phyloP scores from a whole-genome alignment of 2,329 filamentous ascomycete species.

The Parastagonospora avenae region DNA sequence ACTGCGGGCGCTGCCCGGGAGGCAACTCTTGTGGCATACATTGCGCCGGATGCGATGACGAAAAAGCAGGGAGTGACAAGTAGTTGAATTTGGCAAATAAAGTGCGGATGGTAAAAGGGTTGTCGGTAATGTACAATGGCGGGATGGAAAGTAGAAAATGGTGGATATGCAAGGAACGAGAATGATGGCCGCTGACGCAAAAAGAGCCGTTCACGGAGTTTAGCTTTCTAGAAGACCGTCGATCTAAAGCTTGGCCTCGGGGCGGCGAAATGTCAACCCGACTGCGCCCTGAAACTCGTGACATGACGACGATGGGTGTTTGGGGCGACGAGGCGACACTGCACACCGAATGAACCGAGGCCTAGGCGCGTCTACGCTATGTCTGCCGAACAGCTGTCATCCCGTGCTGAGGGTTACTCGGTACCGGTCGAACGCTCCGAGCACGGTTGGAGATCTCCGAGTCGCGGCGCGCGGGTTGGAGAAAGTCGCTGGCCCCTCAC shows the following conservation, averaged over 20 bases:
- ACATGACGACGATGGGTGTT: background rate
- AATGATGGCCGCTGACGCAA: constrained; percentile 20
- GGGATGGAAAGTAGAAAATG: constrained; percentile 9
- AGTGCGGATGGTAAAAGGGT: constrained; percentile 9
- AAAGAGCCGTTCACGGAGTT: constrained; percentile 6
- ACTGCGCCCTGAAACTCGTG: background rate
- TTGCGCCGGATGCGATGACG: constrained; percentile 38
- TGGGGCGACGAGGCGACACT: too few relatives aligned
- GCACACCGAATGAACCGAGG: too few relatives aligned
- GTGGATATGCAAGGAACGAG: constrained; percentile 14
- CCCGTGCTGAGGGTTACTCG: too few relatives aligned
- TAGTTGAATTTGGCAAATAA: constrained; percentile 7
- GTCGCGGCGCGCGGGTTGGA: too few relatives aligned
- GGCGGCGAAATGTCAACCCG: background rate
- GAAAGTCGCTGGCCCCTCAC: too few relatives aligned
- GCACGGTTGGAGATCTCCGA: too few relatives aligned
- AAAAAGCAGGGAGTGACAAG: constrained; percentile 20
- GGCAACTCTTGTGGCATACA: constrained; percentile 54
- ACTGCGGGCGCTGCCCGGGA: constrained; percentile 54
- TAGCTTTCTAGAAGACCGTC: constrained; percentile 2
- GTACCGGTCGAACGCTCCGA: too few relatives aligned
- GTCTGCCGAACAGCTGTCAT: too few relatives aligned
- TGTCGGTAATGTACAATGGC: constrained; percentile 10
- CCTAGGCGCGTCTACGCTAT: too few relatives aligned
- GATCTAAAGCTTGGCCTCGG: constrained; percentile 18